A percentile compares a stretch with the other conserved stretches of the same genome.
These are phyloP conservation scores for Talaromyces sp. DNA, from an alignment of 2,329 filamentous ascomycete genomes.

Conservation along the genomic window DNA sequence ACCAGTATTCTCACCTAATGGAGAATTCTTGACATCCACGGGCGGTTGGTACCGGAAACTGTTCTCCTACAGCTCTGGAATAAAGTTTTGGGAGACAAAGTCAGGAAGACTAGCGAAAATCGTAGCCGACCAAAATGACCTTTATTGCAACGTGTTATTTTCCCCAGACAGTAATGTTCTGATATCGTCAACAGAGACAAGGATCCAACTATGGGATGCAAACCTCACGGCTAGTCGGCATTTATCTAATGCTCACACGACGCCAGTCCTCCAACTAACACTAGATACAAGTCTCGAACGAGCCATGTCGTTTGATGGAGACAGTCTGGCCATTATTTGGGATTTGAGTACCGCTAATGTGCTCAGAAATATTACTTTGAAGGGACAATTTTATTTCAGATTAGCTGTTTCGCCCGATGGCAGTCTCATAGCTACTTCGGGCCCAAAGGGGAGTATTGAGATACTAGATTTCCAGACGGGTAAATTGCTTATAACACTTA, in stretches of 20 bases:
- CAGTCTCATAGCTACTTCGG: not conserved
- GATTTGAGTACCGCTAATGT: not conserved
- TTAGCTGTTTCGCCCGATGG: not conserved
- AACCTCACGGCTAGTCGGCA: not conserved
- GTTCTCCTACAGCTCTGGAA: not conserved
- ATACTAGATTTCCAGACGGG: not conserved
- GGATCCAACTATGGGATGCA: not conserved
- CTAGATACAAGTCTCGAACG: not conserved
- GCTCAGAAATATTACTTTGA: not conserved
- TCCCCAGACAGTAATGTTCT: not conserved
- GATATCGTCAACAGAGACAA: not conserved
- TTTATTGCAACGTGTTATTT: not conserved
- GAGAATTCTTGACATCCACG: not conserved
- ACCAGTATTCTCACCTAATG: not conserved
- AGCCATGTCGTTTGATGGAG: not conserved
- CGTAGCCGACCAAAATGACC: not conserved
- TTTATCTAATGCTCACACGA: not conserved
- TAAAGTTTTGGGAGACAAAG: not conserved
- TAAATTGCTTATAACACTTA: not conserved
- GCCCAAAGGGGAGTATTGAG: not conserved
- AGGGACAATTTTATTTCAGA: too few species aligned
- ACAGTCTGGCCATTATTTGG: not conserved
- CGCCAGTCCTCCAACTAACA: not conserved
- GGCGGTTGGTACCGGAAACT: not conserved
- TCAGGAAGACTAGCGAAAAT: not conserved